Conservation (phyloP, 208 protist species). For the Trichomonas tenax region DNA sequence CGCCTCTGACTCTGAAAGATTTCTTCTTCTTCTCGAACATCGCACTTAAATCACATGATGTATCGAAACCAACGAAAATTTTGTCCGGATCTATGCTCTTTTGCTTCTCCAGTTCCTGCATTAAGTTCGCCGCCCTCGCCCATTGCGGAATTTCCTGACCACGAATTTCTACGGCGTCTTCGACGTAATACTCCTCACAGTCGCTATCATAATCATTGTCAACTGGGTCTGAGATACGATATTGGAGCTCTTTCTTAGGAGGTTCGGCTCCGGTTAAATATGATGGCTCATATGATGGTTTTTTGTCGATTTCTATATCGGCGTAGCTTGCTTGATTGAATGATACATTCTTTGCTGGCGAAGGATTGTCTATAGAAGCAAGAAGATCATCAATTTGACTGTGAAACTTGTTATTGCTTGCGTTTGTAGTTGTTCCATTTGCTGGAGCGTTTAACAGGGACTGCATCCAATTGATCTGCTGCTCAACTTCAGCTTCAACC, state of each 20-base stretch:
- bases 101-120: background rate
- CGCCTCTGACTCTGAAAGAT: background rate
- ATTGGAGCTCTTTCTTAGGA: background rate
- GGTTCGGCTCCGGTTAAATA: background rate
- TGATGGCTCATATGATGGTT: background rate
- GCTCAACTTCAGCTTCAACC: background rate
- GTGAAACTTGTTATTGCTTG: background rate
- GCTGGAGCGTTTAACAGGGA: background rate
- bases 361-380: background rate
- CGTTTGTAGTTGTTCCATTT: too few species aligned
- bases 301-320: background rate
- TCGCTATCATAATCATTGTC: background rate
- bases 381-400: background rate
- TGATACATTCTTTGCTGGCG: background rate
- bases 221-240: background rate
- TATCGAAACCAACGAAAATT: background rate
- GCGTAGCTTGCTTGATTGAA: background rate
- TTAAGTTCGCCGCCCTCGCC: background rate
- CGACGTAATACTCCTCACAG: background rate
- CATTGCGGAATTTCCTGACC: background rate
- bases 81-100: background rate
- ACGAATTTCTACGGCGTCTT: background rate
- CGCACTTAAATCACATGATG: background rate
- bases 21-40: slow-evolving; percentile 21
- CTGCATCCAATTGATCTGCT: background rate